Evolutionary conservation across 1,139 yeast species (phyloP), one percentile per base, ranked within the genome.

Genomic region (Yamadazyma atlantica): DNA sequence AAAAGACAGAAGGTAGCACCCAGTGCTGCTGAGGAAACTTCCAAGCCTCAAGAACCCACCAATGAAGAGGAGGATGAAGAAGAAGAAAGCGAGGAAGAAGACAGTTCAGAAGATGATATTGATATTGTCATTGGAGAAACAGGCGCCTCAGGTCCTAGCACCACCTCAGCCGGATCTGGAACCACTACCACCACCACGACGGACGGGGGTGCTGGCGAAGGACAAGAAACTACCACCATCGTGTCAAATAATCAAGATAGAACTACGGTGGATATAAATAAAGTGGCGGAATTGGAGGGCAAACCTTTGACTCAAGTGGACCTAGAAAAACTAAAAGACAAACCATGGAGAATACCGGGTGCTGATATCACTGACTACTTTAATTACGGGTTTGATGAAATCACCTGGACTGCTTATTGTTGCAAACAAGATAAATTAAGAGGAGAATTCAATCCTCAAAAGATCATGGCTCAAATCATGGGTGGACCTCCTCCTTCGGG

Each of bases 331-430:
- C 66, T 90, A 33, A 89, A 87, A 48, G 95, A 88, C 46, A 94
- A 94, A 64, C 98, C 98, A 2, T 92, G 99, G 99, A 76, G 98
- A 55, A 83, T 86, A 48, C 97, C 97, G 0, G 97, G 97, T 36
- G 96, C 96, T 3, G 97, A 92, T 60, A 69, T 87, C 31, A 79
- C 95, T 2, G 98, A 92, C 60, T 92, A 89, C 59, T 92, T 92
- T 69, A 92, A 92, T 62, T 92, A 83, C 54, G 98, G 98, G 2
- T 92, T 92, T 57, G 96, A 94, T 58, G 99, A 92, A 63, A 78
- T 86, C 47, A 85, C 97, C 12, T 92, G 99, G 99, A 81, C 86
- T 36, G 90, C 94, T 16, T 92, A 92, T 62, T 83, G 96, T 49
- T 74, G 84, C 36, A 88, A 88, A 58, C 97, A 90, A 57, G 96